These are phyloP conservation scores for Papiliotrema laurentii DNA, from an alignment of 1,284 basidiomycete genomes.

Conservation along the genomic window DNA sequence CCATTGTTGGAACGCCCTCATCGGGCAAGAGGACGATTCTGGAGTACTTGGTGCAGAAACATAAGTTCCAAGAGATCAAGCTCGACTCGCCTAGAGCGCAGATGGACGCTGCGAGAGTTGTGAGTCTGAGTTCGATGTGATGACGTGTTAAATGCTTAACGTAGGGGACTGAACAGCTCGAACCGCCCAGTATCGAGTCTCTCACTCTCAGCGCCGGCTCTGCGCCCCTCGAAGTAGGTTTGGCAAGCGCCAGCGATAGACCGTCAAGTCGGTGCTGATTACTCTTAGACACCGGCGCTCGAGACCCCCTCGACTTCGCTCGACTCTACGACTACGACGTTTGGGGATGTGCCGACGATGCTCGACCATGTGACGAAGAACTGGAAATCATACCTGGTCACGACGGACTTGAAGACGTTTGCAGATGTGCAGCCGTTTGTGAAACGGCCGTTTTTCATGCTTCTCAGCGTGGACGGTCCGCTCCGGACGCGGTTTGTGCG, in stretches of 20 bases:
- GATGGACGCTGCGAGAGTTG: constrained; percentile 11
- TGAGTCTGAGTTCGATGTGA: too few relatives aligned
- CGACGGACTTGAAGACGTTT: constrained; percentile 61
- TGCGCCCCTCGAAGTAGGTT: too few relatives aligned
- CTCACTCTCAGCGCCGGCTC: background rate
- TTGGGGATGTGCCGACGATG: constrained; percentile 57
- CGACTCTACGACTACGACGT: constrained; percentile 35
- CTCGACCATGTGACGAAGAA: constrained; percentile 74
- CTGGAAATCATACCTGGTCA: constrained; percentile 80
- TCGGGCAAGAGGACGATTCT: constrained; percentile 77
- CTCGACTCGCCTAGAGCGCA: constrained; percentile 18
- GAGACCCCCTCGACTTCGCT: background rate
- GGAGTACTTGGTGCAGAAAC: constrained; percentile 59
- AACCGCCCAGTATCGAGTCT: constrained; percentile 1
- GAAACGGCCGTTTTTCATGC: constrained; percentile 85
- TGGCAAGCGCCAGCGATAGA: background rate
- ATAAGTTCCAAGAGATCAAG: constrained; percentile 51
- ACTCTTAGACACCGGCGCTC: background rate
- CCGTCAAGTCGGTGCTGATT: background rate
- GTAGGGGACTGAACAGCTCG: background rate
- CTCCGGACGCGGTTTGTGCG: constrained; percentile 53
- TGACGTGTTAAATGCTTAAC: too few relatives aligned
- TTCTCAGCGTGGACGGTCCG: constrained; percentile 83
- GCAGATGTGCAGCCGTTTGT: constrained; percentile 64
- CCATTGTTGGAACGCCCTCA: constrained; percentile 75